These are phyloP conservation scores for Endotrypanum monterogeii DNA, from an alignment of 208 protist genomes.

Conservation along the genomic window DNA sequence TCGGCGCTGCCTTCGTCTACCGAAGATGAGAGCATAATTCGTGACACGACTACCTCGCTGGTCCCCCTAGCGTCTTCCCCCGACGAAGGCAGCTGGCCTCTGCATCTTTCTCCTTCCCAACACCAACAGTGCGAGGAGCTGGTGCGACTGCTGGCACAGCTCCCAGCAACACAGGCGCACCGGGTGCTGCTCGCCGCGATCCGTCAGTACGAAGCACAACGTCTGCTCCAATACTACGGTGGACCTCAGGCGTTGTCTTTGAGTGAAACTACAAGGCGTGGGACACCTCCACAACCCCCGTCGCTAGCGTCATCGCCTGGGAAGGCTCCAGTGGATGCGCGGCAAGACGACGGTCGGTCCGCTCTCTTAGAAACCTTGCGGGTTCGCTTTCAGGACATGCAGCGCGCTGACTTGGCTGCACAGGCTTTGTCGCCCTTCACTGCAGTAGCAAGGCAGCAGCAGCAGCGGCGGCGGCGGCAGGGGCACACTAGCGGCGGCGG, in stretches of 20 bases:
- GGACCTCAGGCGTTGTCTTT: conserved; percentile 13
- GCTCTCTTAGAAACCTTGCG: conserved; percentile 1
- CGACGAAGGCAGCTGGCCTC: conserved; percentile 4
- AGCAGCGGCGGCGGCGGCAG: background rate
- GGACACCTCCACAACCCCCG: background rate
- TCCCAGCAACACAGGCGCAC: conserved; percentile 10
- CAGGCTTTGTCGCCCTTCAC: conserved; percentile 3
- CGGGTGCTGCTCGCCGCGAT: conserved; percentile 11
- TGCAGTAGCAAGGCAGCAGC: background rate
- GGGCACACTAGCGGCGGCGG: too few species aligned
- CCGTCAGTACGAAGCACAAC: conserved; percentile 22
- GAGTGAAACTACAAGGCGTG: background rate
- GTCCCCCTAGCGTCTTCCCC: background rate
- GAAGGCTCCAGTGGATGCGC: background rate
- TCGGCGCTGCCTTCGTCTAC: background rate
- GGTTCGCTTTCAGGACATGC: conserved; percentile 8
- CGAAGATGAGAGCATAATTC: background rate
- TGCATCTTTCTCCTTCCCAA: conserved; percentile 8
- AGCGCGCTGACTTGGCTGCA: conserved; percentile 12
- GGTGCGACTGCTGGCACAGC: conserved; percentile 12
- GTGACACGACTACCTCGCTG: conserved; percentile 9
- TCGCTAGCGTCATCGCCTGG: background rate
- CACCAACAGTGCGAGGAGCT: conserved; percentile 9
- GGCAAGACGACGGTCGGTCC: conserved; percentile 7
- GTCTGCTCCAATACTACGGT: conserved; percentile 29